Evolutionary conservation across 1,284 basidiomycete species (phyloP).

Genomic region (Xerocomus nothofagi): DNA sequence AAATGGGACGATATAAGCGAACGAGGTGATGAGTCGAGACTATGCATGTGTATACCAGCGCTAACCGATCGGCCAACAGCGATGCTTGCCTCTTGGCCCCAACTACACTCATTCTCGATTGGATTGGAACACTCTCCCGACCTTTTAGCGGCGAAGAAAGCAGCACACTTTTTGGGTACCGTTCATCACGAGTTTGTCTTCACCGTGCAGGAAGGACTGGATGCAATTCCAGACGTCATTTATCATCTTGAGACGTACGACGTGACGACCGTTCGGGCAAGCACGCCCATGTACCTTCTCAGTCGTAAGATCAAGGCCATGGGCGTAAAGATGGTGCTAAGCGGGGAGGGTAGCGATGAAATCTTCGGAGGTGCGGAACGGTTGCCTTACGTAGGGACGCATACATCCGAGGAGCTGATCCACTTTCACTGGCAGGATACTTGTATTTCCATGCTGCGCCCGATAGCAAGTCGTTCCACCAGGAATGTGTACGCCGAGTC

Average conservation of each 20-base stretch:
- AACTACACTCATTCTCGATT: conserved; percentile 97
- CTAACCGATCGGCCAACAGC: conserved; percentile 37
- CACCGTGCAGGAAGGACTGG: conserved; percentile 97
- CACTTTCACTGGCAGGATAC: conserved; percentile 62
- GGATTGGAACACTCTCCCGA: conserved; percentile 96
- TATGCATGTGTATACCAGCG: neutral
- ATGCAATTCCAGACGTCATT: conserved; percentile 97
- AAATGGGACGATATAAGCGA: conserved; percentile 46
- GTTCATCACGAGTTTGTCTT: conserved; percentile 98
- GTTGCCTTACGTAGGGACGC: neutral
- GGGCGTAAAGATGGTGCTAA: conserved; percentile 99
- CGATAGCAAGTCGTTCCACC: conserved; percentile 87
- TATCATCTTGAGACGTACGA: conserved; percentile 99
- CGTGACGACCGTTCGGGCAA: conserved; percentile 97
- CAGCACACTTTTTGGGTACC: conserved; percentile 92
- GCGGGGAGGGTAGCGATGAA: conserved; percentile 97
- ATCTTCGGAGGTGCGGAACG: conserved; percentile 80
- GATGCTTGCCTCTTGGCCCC: conserved; percentile 89
- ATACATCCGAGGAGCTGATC: conserved; percentile 4
- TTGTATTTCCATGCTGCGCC: conserved; percentile 99
- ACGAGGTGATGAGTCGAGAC: conserved; percentile 45
- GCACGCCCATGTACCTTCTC: conserved; percentile 96
- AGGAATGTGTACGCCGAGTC: conserved; percentile 92
- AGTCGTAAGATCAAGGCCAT: conserved; percentile 99
- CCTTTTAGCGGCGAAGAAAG: conserved; percentile 91